These are phyloP conservation scores for Leccinum fallax DNA, from an alignment of 1,284 basidiomycete genomes.

Conservation along the genomic window DNA sequence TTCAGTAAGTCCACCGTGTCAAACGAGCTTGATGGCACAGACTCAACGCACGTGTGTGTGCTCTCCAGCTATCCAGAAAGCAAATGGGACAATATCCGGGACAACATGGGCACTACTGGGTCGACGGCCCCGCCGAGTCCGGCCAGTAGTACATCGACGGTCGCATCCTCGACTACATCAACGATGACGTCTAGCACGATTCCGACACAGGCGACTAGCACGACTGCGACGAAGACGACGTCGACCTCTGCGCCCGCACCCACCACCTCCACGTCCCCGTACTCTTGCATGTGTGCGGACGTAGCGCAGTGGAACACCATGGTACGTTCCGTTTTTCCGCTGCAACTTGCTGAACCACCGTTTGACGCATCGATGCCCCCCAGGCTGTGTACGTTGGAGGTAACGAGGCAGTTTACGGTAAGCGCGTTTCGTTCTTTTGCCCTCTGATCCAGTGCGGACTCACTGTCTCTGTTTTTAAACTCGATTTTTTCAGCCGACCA, in stretches of 20 bases:
- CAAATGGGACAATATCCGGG: slow-evolving; percentile 69
- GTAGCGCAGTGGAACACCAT: slow-evolving; percentile 52
- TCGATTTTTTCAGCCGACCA: slow-evolving; percentile 33
- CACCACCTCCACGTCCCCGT: slow-evolving; percentile 18
- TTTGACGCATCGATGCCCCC: not conserved
- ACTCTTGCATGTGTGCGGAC: slow-evolving; percentile 47
- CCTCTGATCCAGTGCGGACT: not conserved
- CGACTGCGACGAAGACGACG: slow-evolving; percentile 15
- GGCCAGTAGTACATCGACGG: slow-evolving; percentile 14
- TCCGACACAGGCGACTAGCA: not conserved
- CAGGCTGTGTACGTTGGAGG: slow-evolving; percentile 52
- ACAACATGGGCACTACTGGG: slow-evolving; percentile 52
- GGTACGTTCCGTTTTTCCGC: slow-evolving; percentile 26
- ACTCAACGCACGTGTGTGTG: not conserved
- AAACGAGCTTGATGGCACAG: not conserved
- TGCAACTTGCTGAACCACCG: not conserved
- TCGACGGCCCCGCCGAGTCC: slow-evolving; percentile 21
- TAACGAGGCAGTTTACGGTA: slow-evolving; percentile 51
- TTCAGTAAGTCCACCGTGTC: slow-evolving; percentile 43
- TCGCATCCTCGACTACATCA: slow-evolving; percentile 10
- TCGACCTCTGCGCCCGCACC: slow-evolving; percentile 13
- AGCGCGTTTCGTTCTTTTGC: not conserved
- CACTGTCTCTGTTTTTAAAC: not conserved
- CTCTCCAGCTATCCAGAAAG: slow-evolving; percentile 57
- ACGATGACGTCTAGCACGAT: slow-evolving; percentile 7